Evolutionary conservation across 257 asterid genomes (phyloP).

Genomic region (Forsythia viridissima): DNA sequence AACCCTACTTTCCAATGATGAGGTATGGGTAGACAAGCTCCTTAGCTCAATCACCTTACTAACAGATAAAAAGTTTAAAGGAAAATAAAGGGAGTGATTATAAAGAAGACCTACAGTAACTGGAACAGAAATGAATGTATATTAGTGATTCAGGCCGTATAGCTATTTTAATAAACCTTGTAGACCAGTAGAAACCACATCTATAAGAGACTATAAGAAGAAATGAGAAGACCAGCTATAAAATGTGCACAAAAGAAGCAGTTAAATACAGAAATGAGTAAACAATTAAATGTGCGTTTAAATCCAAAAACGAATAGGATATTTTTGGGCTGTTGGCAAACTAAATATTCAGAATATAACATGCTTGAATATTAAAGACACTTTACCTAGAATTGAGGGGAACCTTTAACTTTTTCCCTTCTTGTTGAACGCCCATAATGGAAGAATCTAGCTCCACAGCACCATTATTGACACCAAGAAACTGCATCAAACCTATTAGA

Average conservation of each 20-base stretch:
- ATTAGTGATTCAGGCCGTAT: slow-evolving; percentile 8
- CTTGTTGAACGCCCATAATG: slow-evolving; percentile 89
- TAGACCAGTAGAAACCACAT: not conserved
- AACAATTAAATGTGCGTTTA: slow-evolving; percentile 1
- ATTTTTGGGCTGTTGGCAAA: not conserved
- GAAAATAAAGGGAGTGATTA: not conserved
- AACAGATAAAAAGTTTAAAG: not conserved
- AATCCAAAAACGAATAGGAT: slow-evolving; percentile 3
- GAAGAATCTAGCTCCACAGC: slow-evolving; percentile 89
- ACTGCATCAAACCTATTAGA: slow-evolving; percentile 69
- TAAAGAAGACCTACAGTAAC: slow-evolving; percentile 7
- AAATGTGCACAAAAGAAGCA: not conserved
- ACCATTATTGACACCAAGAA: slow-evolving; percentile 87
- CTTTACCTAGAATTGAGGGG: slow-evolving; percentile 91
- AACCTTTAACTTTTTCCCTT: slow-evolving; percentile 84
- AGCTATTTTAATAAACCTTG: not conserved
- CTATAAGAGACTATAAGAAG: slow-evolving; percentile 3
- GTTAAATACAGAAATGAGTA: not conserved
- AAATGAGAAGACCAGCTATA: slow-evolving; percentile 4
- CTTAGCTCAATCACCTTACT: not conserved
- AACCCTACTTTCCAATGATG: not conserved
- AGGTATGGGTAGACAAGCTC: slow-evolving; percentile 16
- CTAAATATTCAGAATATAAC: slow-evolving; percentile 4
- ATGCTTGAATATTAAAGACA: not conserved
- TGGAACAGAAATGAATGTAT: slow-evolving; percentile 3